Base-by-base conservation (phyloP, 2,329 filamentous ascomycete species). In the Chaetomium sp. region DNA sequence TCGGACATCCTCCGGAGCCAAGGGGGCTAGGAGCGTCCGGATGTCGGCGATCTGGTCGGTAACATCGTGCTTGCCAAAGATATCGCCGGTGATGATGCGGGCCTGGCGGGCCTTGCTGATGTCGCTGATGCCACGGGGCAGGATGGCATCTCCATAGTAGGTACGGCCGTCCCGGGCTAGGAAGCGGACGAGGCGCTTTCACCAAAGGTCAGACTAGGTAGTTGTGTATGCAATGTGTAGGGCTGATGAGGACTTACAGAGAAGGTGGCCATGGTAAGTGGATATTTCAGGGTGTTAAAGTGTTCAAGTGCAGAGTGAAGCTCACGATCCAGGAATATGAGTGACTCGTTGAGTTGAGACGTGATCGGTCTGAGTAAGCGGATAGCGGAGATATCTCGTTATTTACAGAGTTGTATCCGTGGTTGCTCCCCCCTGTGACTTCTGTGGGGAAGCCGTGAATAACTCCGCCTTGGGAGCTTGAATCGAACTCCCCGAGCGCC, bases 61-160 rank as follows among this genome's bases (percentile, higher is more conserved):
- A 51, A 91, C 84, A 47, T 82, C 77, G 73, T 90, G 82, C 69
- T 83, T 79, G 59, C 86, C 86, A 69, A 90, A 90, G 70, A 91
- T 85, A 69, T 87, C 82, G 45, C 89, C 89, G 21, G 79, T 78
- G 68, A 91, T 85, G 56, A 91, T 79, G 57, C 78, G 83, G 25
- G 89, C 89, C 70, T 84, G 81, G 57, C 79, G 85, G 1, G 84
- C 82, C 76, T 86, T 83, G 65, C 84, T 78, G 67, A 91, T 82
- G 71, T 91, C 87, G 57, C 75, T 84, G 47, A 83, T 78, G 23
- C 86, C 87, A 0, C 76, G 60, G 3, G 88, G 87, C 23, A 92
- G 82, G 63, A 92, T 85, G 66, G 90, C 89, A 77, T 93, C 89
- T 70, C 90, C 90, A 69, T 91, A 91, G 76, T 91, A 90, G 42